Base-by-base conservation (phyloP, 805 yeast species). In the Candida succiphila region DNA sequence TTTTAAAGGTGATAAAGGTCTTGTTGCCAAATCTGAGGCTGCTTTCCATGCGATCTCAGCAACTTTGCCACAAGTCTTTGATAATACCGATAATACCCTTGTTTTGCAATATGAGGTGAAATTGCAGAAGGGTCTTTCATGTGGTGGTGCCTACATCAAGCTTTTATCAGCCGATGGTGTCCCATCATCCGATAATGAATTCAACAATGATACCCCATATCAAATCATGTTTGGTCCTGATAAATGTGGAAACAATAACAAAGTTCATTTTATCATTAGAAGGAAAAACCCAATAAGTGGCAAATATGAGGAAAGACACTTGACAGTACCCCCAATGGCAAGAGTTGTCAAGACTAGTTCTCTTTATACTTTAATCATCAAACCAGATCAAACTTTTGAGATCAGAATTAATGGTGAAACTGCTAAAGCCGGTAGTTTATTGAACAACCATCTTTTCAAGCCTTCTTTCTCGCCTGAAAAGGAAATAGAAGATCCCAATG, bases 181-280 rank as follows among this genome's bases (percentile, higher is more conserved):
- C n/a, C n/a, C n/a, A n/a, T 46, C 55, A 3, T 49, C 55, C 13
- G 63, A 56, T 26, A 46, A 34, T 2, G 70, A 72, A 38, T 80
- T 86, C 62, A 65, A 62, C 42, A 69, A 72, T 39, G 75, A 66
- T 19, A 69, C 94, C 4, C 83, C 87, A 2, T 85, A 80, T 59
- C 86, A 81, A 55, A 60, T 88, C 42, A 81, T 88, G 89, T 88
- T 88, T 61, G 96, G 96, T 16, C 96, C 96, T 29, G 96, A 88
- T 58, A 75, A 71, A 53, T 88, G 96, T 60, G 95, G 94, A 3
- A 51, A 75, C 34, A 69, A 79, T 29, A 83, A 86, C 60, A 81
- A 76, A 56, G 78, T 88, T 23, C 94, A 83, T 49, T 73, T 87
- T 43, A 82, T 86, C 36, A 48, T 86, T 38, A 71, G 67, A 37